phyloP scores from a whole-genome alignment of 352 stramenopile species.

The Phytophthora agathidicida region DNA sequence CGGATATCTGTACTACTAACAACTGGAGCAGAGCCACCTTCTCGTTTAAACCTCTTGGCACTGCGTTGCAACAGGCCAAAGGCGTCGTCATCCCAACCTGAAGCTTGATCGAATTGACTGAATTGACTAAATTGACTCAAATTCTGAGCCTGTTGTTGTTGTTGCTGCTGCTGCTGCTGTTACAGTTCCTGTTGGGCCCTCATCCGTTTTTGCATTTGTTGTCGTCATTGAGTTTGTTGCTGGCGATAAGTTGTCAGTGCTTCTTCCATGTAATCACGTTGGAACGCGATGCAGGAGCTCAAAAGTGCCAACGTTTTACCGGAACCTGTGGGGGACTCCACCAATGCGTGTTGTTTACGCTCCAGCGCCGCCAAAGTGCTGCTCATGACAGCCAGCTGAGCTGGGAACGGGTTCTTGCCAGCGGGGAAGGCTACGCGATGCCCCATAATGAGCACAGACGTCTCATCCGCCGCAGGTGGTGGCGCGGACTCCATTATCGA shows the following conservation, averaged over 20 bases:
- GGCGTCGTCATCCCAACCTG: constrained; percentile 33
- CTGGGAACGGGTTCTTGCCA: constrained; percentile 80
- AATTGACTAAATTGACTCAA: neutral
- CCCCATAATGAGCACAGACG: constrained; percentile 81
- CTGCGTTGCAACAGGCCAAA: constrained; percentile 29
- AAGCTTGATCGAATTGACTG: neutral
- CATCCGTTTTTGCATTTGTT: constrained; percentile 14
- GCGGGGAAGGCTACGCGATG: constrained; percentile 76
- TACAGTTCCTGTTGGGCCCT: constrained; percentile 5
- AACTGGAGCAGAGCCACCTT: constrained; percentile 23
- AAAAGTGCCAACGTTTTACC: constrained; percentile 86
- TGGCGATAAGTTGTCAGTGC: constrained; percentile 35
- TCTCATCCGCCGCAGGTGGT: constrained; percentile 9
- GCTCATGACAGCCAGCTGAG: constrained; percentile 87
- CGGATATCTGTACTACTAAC: neutral
- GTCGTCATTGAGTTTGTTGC: constrained; percentile 1
- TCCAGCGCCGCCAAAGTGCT: constrained; percentile 81
- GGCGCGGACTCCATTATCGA: constrained; percentile 1
- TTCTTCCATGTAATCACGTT: constrained; percentile 54
- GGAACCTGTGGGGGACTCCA: constrained; percentile 84
- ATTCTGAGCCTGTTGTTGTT: constrained; percentile 4
- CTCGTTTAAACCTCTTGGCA: constrained; percentile 39
- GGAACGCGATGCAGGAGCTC: constrained; percentile 83
- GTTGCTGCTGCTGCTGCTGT: constrained; percentile 3
- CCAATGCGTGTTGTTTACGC: constrained; percentile 70